Percentiles rank a stretch among this genome's conserved stretches.
Conservation (phyloP, 2,329 filamentous ascomycete species). For the Polytolypa hystricis region DNA sequence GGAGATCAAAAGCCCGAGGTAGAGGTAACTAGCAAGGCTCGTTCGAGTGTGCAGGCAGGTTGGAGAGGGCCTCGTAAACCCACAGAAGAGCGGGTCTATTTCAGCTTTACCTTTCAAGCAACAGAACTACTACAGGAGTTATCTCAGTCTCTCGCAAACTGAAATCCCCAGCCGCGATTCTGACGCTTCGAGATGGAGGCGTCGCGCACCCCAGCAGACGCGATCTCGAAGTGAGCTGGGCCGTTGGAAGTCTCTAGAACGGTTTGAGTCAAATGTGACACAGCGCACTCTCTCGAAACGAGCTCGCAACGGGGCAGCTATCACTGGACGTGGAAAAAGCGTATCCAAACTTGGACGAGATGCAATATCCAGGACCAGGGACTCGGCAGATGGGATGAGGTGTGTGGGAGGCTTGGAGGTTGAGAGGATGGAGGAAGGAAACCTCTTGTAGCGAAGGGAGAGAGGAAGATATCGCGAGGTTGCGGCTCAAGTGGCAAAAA, state of each 20-base stretch:
- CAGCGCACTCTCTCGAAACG: too few species aligned
- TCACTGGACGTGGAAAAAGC: slow-evolving; percentile 7
- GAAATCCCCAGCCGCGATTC: slow-evolving; percentile 14
- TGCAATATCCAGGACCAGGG: slow-evolving; percentile 19
- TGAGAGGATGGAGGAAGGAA: slow-evolving; percentile 11
- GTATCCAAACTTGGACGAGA: slow-evolving; percentile 2
- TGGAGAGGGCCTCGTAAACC: slow-evolving; percentile 12
- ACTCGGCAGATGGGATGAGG: slow-evolving; percentile 3
- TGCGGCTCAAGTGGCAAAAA: slow-evolving; percentile 5
- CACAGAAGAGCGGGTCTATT: slow-evolving; percentile 17
- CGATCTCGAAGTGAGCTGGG: slow-evolving; percentile 28
- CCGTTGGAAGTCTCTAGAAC: slow-evolving; percentile 31
- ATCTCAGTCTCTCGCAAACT: not conserved
- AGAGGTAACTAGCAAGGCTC: slow-evolving; percentile 10
- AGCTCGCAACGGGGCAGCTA: too few species aligned
- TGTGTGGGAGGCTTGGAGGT: slow-evolving; percentile 8
- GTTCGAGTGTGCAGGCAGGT: slow-evolving; percentile 9
- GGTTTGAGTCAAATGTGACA: too few species aligned
- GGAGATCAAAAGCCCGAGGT: slow-evolving; percentile 8
- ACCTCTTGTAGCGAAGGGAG: slow-evolving; percentile 8
- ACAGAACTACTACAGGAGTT: slow-evolving; percentile 2
- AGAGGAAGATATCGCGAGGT: slow-evolving; percentile 9
- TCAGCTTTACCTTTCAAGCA: slow-evolving; percentile 28
- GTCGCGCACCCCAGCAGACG: slow-evolving; percentile 13
- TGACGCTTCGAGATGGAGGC: slow-evolving; percentile 16